Conservation (phyloP, 352 stramenopile species). For the Globisporangium orthogonon region DNA sequence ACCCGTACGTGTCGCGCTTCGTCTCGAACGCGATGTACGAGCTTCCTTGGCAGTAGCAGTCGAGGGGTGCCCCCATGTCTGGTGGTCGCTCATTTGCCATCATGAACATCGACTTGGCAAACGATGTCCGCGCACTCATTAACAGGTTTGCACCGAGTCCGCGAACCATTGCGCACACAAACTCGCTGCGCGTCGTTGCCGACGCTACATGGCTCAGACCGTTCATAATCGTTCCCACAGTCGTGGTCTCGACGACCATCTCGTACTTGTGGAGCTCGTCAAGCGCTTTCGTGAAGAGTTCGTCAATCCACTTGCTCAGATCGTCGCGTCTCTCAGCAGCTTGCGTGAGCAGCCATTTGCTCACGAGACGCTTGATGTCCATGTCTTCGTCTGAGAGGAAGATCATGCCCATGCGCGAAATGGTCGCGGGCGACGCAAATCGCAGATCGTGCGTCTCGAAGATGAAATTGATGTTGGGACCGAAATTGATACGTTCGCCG, state of each 20-base stretch:
- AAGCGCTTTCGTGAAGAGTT: constrained; percentile 86
- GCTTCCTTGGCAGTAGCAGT: constrained; percentile 82
- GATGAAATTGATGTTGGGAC: constrained; percentile 94
- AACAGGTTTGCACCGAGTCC: constrained; percentile 91
- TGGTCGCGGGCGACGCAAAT: constrained; percentile 94
- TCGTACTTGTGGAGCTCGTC: constrained; percentile 87
- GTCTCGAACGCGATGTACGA: constrained; percentile 72
- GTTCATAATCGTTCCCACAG: constrained; percentile 92
- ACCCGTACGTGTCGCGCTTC: constrained; percentile 70
- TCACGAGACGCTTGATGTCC: constrained; percentile 67
- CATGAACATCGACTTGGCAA: constrained; percentile 90
- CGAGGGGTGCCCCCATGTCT: constrained; percentile 78
- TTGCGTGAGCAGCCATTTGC: constrained; percentile 74
- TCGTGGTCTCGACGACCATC: constrained; percentile 88
- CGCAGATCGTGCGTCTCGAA: constrained; percentile 95
- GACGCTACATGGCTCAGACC: constrained; percentile 84
- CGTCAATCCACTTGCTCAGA: constrained; percentile 87
- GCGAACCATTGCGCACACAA: constrained; percentile 89
- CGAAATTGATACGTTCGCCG: constrained; percentile 94
- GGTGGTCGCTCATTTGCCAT: constrained; percentile 89
- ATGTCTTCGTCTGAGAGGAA: constrained; percentile 93
- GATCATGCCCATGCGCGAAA: constrained; percentile 96
- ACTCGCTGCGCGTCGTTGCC: constrained; percentile 72
- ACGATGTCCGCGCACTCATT: constrained; percentile 57
- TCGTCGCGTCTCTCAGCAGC: constrained; percentile 37